Evolutionary conservation across 2,329 filamentous ascomycete species (phyloP).

Genomic region (Pestalotiopsis sp.): DNA sequence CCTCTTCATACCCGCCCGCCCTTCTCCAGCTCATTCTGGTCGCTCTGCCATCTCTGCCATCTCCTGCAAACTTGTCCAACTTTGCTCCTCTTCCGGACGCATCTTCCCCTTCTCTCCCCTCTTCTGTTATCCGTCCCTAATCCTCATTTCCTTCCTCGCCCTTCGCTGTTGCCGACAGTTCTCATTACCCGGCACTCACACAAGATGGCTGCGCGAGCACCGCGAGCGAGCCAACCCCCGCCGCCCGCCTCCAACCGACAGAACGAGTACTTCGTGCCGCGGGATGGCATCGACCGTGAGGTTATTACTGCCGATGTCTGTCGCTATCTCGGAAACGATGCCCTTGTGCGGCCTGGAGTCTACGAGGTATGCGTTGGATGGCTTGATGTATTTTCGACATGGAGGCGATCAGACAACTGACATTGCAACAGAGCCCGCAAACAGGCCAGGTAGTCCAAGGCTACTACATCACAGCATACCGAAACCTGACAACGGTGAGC

Average conservation of each 20-base stretch:
- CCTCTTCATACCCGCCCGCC: slow-evolving; percentile 32
- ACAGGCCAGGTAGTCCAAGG: slow-evolving; percentile 66
- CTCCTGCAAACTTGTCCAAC: slow-evolving; percentile 20
- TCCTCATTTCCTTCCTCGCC: slow-evolving; percentile 14
- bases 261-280: slow-evolving; percentile 81
- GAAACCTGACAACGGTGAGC: slow-evolving; percentile 76
- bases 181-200: slow-evolving; percentile 15
- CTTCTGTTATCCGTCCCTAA: slow-evolving; percentile 17
- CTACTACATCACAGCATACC: slow-evolving; percentile 79
- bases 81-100: slow-evolving; percentile 24
- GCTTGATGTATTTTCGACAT: slow-evolving; percentile 4
- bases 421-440: slow-evolving; percentile 49
- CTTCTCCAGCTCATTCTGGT: slow-evolving; percentile 24
- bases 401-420: slow-evolving; percentile 20
- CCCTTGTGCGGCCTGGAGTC: slow-evolving; percentile 73
- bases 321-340: slow-evolving; percentile 82
- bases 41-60: slow-evolving; percentile 20
- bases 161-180: slow-evolving; percentile 13
- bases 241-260: slow-evolving; percentile 52
- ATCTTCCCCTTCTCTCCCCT: slow-evolving; percentile 15
- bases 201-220: slow-evolving; percentile 40
- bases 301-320: slow-evolving; percentile 85
- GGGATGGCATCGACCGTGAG: slow-evolving; percentile 80
- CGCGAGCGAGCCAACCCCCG: slow-evolving; percentile 37
- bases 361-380: slow-evolving; percentile 61